Evolutionary conservation across 768 basidiomycete genomes (phyloP).

Genomic region (Leccinum ochraceum): DNA sequence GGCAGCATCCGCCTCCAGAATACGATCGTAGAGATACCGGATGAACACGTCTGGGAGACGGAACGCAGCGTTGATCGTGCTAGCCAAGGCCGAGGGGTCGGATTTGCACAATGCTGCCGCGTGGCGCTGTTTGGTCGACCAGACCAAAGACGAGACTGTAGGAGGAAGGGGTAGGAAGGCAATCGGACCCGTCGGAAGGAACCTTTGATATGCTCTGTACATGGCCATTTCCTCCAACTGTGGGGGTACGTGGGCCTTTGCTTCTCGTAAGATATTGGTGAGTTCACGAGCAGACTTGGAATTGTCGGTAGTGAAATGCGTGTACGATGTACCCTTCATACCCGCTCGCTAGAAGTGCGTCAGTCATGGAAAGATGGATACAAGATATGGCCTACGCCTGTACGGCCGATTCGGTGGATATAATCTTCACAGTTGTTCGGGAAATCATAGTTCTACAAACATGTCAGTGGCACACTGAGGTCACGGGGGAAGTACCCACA

Average conservation of each 20-base stretch:
- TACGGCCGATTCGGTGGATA: slow-evolving; percentile 98
- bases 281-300: slow-evolving; percentile 94
- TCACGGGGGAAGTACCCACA: slow-evolving; percentile 48
- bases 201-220: slow-evolving; percentile 91
- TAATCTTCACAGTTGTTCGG: slow-evolving; percentile 99
- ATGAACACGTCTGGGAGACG: slow-evolving; percentile 77
- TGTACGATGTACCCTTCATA: slow-evolving; percentile 88
- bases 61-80: slow-evolving; percentile 91
- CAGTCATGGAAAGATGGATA: slow-evolving; percentile 7
- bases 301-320: slow-evolving; percentile 97
- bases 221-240: slow-evolving; percentile 93
- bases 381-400: slow-evolving; percentile 60
- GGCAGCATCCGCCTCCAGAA: slow-evolving; percentile 51
- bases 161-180: slow-evolving; percentile 89
- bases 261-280: slow-evolving; percentile 80
- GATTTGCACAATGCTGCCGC: slow-evolving; percentile 71
- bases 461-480: slow-evolving; percentile 9
- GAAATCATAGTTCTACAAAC: slow-evolving; percentile 87
- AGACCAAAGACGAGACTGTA: slow-evolving; percentile 74
- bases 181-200: slow-evolving; percentile 94
- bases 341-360: slow-evolving; percentile 71
- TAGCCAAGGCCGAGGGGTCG: slow-evolving; percentile 60
- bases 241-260: slow-evolving; percentile 81
- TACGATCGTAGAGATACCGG: slow-evolving; percentile 59
- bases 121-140: slow-evolving; percentile 85